phyloP scores from a whole-genome alignment of 2,329 filamentous ascomycete genomes.

The Sarocladium oryzae region DNA sequence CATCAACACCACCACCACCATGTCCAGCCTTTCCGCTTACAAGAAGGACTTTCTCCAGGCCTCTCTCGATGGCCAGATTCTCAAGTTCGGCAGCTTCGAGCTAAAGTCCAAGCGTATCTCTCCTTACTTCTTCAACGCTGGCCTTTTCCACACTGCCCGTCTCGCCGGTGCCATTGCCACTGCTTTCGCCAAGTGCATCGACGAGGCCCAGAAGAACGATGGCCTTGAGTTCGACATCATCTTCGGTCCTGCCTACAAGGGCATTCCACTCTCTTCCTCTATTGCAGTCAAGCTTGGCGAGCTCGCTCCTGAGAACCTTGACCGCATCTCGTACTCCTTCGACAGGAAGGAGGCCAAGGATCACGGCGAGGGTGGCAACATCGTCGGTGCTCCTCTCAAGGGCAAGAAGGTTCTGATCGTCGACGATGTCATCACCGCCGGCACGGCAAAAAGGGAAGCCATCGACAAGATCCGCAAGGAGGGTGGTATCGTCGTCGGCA shows the following conservation, averaged over 20 bases:
- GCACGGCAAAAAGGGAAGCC: slow-evolving; percentile 88
- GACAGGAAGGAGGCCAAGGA: slow-evolving; percentile 96
- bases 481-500: slow-evolving; percentile 78
- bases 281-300: slow-evolving; percentile 70
- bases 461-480: slow-evolving; percentile 82
- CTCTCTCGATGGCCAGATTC: slow-evolving; percentile 60
- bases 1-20: slow-evolving; percentile 26
- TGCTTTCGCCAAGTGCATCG: slow-evolving; percentile 69
- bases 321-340: slow-evolving; percentile 73
- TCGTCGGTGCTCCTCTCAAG: slow-evolving; percentile 79
- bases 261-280: slow-evolving; percentile 80
- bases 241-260: slow-evolving; percentile 95
- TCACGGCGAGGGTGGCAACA: slow-evolving; percentile 89
- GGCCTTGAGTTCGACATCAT: slow-evolving; percentile 69
- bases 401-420: slow-evolving; percentile 85
- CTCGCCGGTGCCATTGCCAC: slow-evolving; percentile 71
- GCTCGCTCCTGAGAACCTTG: slow-evolving; percentile 60
- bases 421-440: slow-evolving; percentile 94
- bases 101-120: slow-evolving; percentile 89
- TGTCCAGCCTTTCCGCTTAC: slow-evolving; percentile 48
- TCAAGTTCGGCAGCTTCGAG: slow-evolving; percentile 78
- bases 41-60: slow-evolving; percentile 68
- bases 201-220: slow-evolving; percentile 35
- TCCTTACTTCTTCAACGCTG: slow-evolving; percentile 98
- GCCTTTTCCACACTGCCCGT: slow-evolving; percentile 76